phyloP scores from a whole-genome alignment of 768 basidiomycete species.

The Phylloporus sp. region DNA sequence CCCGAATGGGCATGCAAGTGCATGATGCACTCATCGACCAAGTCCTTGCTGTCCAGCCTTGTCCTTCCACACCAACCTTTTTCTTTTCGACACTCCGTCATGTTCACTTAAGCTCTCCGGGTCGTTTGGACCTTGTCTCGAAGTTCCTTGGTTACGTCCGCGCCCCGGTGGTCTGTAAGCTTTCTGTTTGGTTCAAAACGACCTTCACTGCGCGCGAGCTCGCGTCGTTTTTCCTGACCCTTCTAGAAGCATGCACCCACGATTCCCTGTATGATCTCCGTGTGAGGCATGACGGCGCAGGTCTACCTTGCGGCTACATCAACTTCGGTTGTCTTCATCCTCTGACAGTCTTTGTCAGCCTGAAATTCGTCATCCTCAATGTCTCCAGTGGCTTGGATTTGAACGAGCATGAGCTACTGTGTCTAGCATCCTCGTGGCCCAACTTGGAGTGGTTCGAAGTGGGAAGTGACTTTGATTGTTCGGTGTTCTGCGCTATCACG shows the following conservation, averaged over 20 bases:
- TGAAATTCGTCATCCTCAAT: constrained; percentile 1
- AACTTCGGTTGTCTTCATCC: constrained; percentile 2
- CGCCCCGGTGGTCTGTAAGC: neutral
- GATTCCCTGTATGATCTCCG: neutral
- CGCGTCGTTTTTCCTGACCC: constrained; percentile 1
- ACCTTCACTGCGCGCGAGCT: neutral
- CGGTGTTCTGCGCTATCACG: constrained; percentile 3
- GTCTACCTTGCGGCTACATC: too few relatives aligned
- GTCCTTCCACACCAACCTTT: neutral
- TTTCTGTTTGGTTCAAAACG: too few relatives aligned
- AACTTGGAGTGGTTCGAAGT: neutral
- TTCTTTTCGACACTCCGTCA: constrained; percentile 3
- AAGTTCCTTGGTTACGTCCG: neutral
- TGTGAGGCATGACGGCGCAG: too few relatives aligned
- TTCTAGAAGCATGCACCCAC: neutral
- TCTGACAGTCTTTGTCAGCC: constrained; percentile 4
- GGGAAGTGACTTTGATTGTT: constrained; percentile 1
- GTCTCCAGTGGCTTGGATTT: constrained; percentile 2
- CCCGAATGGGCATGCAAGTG: neutral
- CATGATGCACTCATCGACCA: neutral
- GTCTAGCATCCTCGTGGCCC: constrained; percentile 16
- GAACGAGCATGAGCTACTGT: constrained; percentile 4
- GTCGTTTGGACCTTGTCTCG: neutral
- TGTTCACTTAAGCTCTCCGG: neutral
- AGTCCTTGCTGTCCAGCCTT: neutral